These are phyloP conservation scores for Monosporozyma aerobia DNA, from an alignment of 805 yeast species.

Conservation along the genomic window DNA sequence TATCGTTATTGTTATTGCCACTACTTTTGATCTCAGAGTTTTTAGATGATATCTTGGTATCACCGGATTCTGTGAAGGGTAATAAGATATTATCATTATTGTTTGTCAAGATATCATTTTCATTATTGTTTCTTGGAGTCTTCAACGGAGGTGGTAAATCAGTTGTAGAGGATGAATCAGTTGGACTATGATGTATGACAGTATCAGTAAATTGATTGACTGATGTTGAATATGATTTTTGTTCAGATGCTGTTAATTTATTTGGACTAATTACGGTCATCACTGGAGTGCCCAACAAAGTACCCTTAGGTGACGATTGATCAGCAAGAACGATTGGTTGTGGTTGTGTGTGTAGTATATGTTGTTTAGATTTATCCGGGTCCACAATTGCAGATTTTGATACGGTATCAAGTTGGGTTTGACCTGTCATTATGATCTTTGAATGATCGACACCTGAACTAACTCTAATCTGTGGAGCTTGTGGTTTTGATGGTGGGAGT, in stretches of 20 bases:
- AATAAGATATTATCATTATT: not conserved
- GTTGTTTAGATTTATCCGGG: slow-evolving; percentile 27
- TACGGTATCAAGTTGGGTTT: slow-evolving; percentile 26
- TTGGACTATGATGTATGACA: not conserved
- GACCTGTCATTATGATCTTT: slow-evolving; percentile 15
- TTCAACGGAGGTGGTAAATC: not conserved
- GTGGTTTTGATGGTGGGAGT: slow-evolving; percentile 27
- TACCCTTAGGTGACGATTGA: not conserved
- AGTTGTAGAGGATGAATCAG: not conserved
- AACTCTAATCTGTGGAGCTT: slow-evolving; percentile 28
- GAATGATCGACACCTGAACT: slow-evolving; percentile 24
- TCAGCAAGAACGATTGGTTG: not conserved
- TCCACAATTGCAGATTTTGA: slow-evolving; percentile 28
- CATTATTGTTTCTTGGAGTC: not conserved
- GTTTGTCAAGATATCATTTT: not conserved
- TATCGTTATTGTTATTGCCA: not conserved
- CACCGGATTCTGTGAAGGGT: not conserved
- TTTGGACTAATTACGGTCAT: slow-evolving; percentile 20
- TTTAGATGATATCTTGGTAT: not conserved
- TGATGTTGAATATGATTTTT: slow-evolving; percentile 12
- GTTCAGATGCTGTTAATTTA: slow-evolving; percentile 11
- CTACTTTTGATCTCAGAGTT: not conserved
- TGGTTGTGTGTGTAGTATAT: slow-evolving; percentile 1
- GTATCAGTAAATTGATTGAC: not conserved
- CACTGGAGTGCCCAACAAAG: slow-evolving; percentile 22